Evolutionary conservation across 352 stramenopile species (phyloP), one percentile per base, ranked within the genome.

Genomic region (Paralagenidium karlingii): DNA sequence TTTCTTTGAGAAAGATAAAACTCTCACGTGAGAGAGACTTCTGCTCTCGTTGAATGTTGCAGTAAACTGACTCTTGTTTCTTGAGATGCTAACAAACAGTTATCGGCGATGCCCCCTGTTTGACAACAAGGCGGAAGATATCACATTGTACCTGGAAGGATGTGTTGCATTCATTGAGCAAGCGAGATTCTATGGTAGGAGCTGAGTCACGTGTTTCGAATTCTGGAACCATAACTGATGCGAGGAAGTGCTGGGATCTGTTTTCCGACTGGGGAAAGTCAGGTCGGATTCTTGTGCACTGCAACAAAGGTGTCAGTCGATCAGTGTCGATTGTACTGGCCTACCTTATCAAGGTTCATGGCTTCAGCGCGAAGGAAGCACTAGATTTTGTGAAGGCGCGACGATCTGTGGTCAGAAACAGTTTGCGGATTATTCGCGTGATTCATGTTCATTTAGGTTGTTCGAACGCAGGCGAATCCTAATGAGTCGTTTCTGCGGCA

Each of bases 201-300:
- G n/a, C n/a, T n/a, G 47, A 8, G 16, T 6, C 33, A 16, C 36
- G 27, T 26, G 16, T 41, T 8, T 39, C 22, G 21, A 19, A 40
- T n/a, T 41, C 15, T 26, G 20, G 36, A 24, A 29, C 3, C 15
- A 13, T 32, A 18, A 24, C 6, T 43, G 11, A 1, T 20, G 30
- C 19, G 22, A 36, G 24, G 7, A 43, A 34, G 38, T 41, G 45
- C 55, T 32, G 41, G 6, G 15, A 18, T 43, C 24, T 49, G 15
- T 40, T 29, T 13, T 38, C 8, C 20, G 11, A 29, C 13, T 1
- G 33, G 24, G 19, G 18, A 22, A 34, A 19, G 38, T 3, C 33
- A 91, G 74, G 77, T 31, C 65, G 73, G 26, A 82, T 96, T 27
- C 64, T 96, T 24, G 82, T 96, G 40, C 85, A 96, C 51, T 96